Conservation (phyloP, 768 basidiomycete genomes). For the Lyophyllum decastes region DNA sequence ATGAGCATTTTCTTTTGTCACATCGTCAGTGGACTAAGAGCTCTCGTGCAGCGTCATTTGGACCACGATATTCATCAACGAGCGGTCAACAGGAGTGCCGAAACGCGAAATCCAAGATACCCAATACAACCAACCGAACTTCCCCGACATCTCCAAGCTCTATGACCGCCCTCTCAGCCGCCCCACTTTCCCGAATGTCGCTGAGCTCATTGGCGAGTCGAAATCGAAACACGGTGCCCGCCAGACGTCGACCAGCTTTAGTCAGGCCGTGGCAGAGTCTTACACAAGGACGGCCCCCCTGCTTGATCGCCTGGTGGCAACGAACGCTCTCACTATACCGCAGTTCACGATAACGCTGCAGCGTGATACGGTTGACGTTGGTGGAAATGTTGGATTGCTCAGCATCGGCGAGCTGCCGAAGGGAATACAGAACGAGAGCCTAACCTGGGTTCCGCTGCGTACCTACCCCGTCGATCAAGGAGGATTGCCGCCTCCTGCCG, state of each 20-base stretch:
- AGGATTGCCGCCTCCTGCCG: conserved; percentile 55
- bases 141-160: conserved; percentile 28
- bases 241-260: conserved; percentile 18
- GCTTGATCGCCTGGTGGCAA: conserved; percentile 45
- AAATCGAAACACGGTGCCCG: conserved; percentile 10
- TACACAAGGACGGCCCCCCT: conserved; percentile 46
- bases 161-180: conserved; percentile 13
- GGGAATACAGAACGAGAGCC: conserved; percentile 42
- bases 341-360: conserved; percentile 66
- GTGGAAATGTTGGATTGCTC: conserved; percentile 65
- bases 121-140: conserved; percentile 24
- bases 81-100: conserved; percentile 3
- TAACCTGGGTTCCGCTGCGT: conserved; percentile 71
- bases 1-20: neutral
- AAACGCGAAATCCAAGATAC: conserved; percentile 7
- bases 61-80: conserved; percentile 34
- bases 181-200: conserved; percentile 6
- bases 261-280: conserved; percentile 38
- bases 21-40: neutral
- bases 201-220: neutral
- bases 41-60: conserved; percentile 42
- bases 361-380: conserved; percentile 66
- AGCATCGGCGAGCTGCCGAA: conserved; percentile 67
- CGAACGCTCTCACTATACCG: conserved; percentile 36
- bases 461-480: conserved; percentile 51